Evolutionary conservation across 2,329 filamentous ascomycete genomes (phyloP).

Genomic region (Lecanicillium sp.): DNA sequence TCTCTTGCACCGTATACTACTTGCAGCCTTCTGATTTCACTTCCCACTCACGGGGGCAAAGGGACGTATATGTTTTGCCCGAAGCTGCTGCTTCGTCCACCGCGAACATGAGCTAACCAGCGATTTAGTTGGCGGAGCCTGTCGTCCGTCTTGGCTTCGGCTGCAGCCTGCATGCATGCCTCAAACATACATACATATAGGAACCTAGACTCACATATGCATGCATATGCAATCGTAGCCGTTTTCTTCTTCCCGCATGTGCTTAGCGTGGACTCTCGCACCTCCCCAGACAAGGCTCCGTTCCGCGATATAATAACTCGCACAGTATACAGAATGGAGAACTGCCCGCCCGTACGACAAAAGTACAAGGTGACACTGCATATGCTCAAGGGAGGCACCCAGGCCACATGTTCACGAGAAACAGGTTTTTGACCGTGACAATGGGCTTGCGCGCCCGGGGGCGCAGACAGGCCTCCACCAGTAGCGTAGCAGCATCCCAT

Average conservation of each 20-base stretch:
- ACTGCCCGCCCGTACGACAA: no score
- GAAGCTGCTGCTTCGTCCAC: no score
- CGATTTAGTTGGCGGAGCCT: no score
- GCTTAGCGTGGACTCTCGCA: no score
- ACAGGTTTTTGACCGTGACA: neutral
- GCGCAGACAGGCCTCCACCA: neutral
- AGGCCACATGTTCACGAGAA: slow-evolving; percentile 5
- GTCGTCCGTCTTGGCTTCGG: neutral
- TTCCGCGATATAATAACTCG: no score
- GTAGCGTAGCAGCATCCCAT: neutral
- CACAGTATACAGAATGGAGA: no score
- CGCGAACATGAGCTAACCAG: neutral
- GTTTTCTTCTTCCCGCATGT: neutral
- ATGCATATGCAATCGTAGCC: neutral
- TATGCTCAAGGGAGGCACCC: neutral
- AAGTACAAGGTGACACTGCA: slow-evolving; percentile 5
- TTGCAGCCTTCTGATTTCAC: no score
- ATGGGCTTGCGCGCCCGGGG: no score
- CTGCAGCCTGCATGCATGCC: slow-evolving; percentile 1
- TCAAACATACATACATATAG: slow-evolving; percentile 1
- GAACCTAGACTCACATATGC: neutral
- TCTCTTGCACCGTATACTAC: no score
- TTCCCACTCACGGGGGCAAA: no score
- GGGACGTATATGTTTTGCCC: no score
- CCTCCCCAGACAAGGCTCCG: no score